Evolutionary conservation across 148 eudicot genomes (phyloP), one percentile per base, ranked within the genome.

Genomic region (Polygonum aviculare): DNA sequence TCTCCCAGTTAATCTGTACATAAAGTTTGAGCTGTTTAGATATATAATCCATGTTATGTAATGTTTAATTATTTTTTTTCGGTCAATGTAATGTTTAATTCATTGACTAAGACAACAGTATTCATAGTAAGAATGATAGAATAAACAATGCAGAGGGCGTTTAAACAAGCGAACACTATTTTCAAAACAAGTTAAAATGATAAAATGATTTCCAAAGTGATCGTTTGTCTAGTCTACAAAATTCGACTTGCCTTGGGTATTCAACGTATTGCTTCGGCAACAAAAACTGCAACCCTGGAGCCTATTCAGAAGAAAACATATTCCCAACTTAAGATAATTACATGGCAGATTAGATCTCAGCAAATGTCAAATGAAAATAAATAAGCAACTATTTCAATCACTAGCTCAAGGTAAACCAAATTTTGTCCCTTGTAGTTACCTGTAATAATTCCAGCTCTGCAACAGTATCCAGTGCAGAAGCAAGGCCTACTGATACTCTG

Each of bases 211-310:
- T 14, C 7, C 41, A 8, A 67, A 38, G 15, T 67, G 40, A 36
- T 35, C 62, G 62, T 38, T 38, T 70, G 48, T 9, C 31, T 5
- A 48, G 44, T 72, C 73, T 70, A 48, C 48, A 39, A 16, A 70
- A 35, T 44, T 21, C 21, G 75, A 80, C 83, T 81, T 85, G 89
- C 98, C 97, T 94, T 57, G 98, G 98, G 80, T 92, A 94, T 76
- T 90, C 78, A 79, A 76, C 39, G 83, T 85, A 94, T 73, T 89
- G 96, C 75, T 76, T 72, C 41, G 98, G 98, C 85, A 94, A 80
- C 91, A 94, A 87, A 86, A 94, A 94, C 40, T 93, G 89, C 80
- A 94, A 82, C 74, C 98, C 98, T 39, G 98, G 97, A 83, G 98
- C 98, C 98, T 94, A 89, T 87, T 67, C 72, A 72, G 79, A 87